A percentile compares a stretch with the other conserved stretches of the same genome.
phyloP scores from a whole-genome alignment of 2,329 filamentous ascomycete genomes.

The Pestalotiopsis sp. region DNA sequence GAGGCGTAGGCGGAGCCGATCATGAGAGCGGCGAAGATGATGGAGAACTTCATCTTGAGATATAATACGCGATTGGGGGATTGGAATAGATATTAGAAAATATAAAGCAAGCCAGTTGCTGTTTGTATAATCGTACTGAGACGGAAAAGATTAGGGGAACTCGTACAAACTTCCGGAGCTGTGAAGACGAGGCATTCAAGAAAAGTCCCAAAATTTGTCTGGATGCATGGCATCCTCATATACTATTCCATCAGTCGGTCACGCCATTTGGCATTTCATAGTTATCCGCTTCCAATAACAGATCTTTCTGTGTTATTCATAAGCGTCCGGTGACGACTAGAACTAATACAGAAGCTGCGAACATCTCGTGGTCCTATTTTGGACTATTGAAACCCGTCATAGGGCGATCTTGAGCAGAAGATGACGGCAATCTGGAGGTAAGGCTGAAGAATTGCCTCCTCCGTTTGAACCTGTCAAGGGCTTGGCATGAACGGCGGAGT shows the following conservation, averaged over 20 bases:
- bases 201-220: neutral
- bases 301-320: neutral
- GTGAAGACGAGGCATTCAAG: neutral
- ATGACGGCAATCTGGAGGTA: neutral
- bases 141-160: neutral
- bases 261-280: neutral
- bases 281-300: neutral
- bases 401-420: neutral
- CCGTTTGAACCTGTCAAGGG: neutral
- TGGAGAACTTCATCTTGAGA: conserved; percentile 19
- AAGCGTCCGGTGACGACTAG: neutral
- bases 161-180: neutral
- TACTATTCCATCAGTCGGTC: neutral
- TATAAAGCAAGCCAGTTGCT: neutral
- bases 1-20: conserved; percentile 16
- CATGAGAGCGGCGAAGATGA: conserved; percentile 16
- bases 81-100: neutral
- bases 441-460: too few species aligned
- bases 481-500: neutral
- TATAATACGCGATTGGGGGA: neutral
- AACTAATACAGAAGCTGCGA: neutral
- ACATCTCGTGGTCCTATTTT: neutral
- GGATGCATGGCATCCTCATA: neutral
- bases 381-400: neutral
- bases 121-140: neutral